These are phyloP conservation scores for Penicillium rolfsii DNA, from an alignment of 2,329 filamentous ascomycete species.

Conservation along the genomic window DNA sequence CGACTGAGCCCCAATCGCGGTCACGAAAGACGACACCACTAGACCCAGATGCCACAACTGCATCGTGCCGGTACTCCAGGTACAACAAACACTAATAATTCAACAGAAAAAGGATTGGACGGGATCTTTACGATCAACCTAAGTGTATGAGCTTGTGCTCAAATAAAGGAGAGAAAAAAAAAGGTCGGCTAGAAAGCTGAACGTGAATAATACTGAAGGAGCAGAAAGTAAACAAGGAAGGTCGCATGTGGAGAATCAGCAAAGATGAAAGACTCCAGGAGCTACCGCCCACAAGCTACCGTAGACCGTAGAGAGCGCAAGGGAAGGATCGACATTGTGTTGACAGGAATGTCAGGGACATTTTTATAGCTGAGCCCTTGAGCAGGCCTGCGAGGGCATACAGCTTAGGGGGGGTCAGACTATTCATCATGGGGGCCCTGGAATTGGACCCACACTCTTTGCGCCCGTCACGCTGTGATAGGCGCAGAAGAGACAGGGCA, in stretches of 20 bases:
- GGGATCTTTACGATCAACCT: constrained; percentile 24
- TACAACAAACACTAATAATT: not conserved
- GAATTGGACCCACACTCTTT: too few relatives aligned
- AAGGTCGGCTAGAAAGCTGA: constrained; percentile 4
- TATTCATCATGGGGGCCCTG: too few relatives aligned
- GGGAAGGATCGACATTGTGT: constrained; percentile 31
- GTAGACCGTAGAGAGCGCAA: not conserved
- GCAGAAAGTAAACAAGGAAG: constrained; percentile 7
- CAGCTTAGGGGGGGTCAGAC: too few relatives aligned
- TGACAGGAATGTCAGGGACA: constrained; percentile 35
- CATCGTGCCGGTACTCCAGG: constrained; percentile 31
- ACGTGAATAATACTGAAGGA: constrained; percentile 12
- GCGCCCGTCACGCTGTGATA: too few relatives aligned
- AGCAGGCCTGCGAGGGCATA: constrained; percentile 8
- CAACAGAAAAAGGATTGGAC: constrained; percentile 20
- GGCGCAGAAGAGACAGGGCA: too few relatives aligned
- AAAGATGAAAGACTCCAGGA: constrained; percentile 1
- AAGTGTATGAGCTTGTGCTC: constrained; percentile 27
- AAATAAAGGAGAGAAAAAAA: constrained; percentile 6
- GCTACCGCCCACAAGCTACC: not conserved
- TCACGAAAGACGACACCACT: constrained; percentile 30
- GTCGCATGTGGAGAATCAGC: constrained; percentile 12
- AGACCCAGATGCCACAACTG: constrained; percentile 32
- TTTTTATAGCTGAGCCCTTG: constrained; percentile 34
- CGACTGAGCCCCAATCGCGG: constrained; percentile 45